Percentiles rank a stretch among this genome's conserved stretches.
These are phyloP conservation scores for Trametes coccinea DNA, from an alignment of 768 basidiomycete species.

Conservation along the genomic window DNA sequence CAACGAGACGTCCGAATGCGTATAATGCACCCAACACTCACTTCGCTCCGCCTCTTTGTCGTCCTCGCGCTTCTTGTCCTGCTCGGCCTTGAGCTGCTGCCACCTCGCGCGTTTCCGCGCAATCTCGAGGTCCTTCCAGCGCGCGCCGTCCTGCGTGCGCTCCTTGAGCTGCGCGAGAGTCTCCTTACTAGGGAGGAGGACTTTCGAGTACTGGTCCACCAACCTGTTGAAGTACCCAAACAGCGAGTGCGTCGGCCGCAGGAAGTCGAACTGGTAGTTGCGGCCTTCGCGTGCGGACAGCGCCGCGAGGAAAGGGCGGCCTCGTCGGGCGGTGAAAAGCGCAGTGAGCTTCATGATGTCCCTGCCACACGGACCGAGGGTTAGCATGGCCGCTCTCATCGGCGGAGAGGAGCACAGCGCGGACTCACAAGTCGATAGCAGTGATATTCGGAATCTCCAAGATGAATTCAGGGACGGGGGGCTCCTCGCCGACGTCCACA, in stretches of 20 bases:
- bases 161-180: slow-evolving; percentile 68
- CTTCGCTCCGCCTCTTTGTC: slow-evolving; percentile 91
- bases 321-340: slow-evolving; percentile 90
- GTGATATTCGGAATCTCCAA: slow-evolving; percentile 87
- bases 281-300: slow-evolving; percentile 88
- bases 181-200: slow-evolving; percentile 82
- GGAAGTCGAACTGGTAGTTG: slow-evolving; percentile 98
- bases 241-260: slow-evolving; percentile 92
- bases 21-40: slow-evolving; percentile 39
- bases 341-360: slow-evolving; percentile 97
- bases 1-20: neutral
- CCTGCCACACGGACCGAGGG: slow-evolving; percentile 40
- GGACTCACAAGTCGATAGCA: slow-evolving; percentile 82
- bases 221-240: slow-evolving; percentile 97
- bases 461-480: slow-evolving; percentile 79
- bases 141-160: slow-evolving; percentile 61
- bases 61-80: slow-evolving; percentile 83
- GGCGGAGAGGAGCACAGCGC: neutral
- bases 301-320: slow-evolving; percentile 79
- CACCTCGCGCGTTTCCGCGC: slow-evolving; percentile 82
- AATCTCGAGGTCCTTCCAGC: slow-evolving; percentile 77
- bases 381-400: neutral
- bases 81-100: slow-evolving; percentile 81
- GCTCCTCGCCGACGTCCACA: slow-evolving; percentile 71
- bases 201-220: slow-evolving; percentile 93